Evolutionary conservation across 2,329 filamentous ascomycete genomes (phyloP), one percentile per base, ranked within the genome.

Genomic region (Proliferodiscus dingleyae): DNA sequence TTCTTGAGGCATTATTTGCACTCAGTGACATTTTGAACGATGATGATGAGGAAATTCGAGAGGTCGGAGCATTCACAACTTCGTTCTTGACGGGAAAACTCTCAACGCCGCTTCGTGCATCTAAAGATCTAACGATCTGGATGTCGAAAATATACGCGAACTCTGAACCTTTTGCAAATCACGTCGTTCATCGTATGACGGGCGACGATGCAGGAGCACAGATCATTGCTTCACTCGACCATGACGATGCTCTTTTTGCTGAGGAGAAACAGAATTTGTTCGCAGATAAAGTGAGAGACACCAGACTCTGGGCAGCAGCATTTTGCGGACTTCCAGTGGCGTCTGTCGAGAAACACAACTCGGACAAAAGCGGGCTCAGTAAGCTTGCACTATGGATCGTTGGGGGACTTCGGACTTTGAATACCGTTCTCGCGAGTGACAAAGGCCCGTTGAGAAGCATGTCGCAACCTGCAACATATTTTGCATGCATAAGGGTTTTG

Each of bases 231-330:
- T 73, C 76, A 3, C 63, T 80, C 58, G 65, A 68, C 45, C 70
- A 75, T 55, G 78, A 87, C 60, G 78, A 81, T 51, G 73, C 82
- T 3, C 76, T 98, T 1, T 98, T 98, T 62, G 83, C 78, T 1
- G 76, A 89, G 45, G 93, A 98, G 66, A 90, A 94, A 63, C 89
- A 95, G 63, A 98, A 98, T 62, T 74, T 96, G n/a, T 97, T 88
- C 64, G 71, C 91, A 40, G 91, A 97, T 63, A 83, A 89, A 55
- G 78, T 88, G 5, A 74, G 81, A 38, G 90, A 96, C 64, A 73
- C 81, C 3, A 68, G 73, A 15, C 64, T 80, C n/a, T 96, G 89
- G 89, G 67, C 44, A 18, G 11, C 23, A 6, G 19, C 53, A 67
- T 86, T 23, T 58, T 66, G 11, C 21, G 41, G 18, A 24, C 28